These are phyloP conservation scores for Candida wancherniae DNA, from an alignment of 805 yeast species.

Conservation along the genomic window DNA sequence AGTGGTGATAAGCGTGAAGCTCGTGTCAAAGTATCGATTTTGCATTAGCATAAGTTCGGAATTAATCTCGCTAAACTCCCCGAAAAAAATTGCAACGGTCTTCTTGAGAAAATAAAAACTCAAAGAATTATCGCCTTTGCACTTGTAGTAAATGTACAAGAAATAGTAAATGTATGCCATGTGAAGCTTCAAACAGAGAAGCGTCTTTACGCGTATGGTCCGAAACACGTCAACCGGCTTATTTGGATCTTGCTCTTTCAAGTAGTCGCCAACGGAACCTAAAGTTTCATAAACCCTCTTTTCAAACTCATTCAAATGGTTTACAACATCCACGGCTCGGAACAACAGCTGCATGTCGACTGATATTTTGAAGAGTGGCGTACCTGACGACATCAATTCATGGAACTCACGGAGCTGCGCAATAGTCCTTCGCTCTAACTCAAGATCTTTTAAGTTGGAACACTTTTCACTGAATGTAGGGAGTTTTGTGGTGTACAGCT, in stretches of 20 bases:
- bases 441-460: slow-evolving; percentile 10
- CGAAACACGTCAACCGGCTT: slow-evolving; percentile 1
- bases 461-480: slow-evolving; percentile 7
- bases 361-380: slow-evolving; percentile 9
- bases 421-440: slow-evolving; percentile 8
- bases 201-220: slow-evolving; percentile 1
- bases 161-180: slow-evolving; percentile 16
- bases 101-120: slow-evolving; percentile 18
- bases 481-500: slow-evolving; percentile 8
- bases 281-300: slow-evolving; percentile 3
- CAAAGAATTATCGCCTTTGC: slow-evolving; percentile 10
- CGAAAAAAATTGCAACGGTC: slow-evolving; percentile 9
- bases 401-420: slow-evolving; percentile 3
- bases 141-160: slow-evolving; percentile 17
- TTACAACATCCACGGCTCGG: slow-evolving; percentile 7
- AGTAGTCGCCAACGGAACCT: slow-evolving; percentile 11
- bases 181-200: slow-evolving; percentile 9
- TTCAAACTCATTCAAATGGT: slow-evolving; percentile 11
- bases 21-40: slow-evolving; percentile 7
- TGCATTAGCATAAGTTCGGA: slow-evolving; percentile 12
- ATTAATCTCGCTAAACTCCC: slow-evolving; percentile 14
- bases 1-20: slow-evolving; percentile 10
- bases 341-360: slow-evolving; percentile 5
- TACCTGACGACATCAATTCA: slow-evolving; percentile 6
- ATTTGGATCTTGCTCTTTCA: not conserved